phyloP scores from a whole-genome alignment of 164 flowering plant genomes.

The Paratinospora sagittata region DNA sequence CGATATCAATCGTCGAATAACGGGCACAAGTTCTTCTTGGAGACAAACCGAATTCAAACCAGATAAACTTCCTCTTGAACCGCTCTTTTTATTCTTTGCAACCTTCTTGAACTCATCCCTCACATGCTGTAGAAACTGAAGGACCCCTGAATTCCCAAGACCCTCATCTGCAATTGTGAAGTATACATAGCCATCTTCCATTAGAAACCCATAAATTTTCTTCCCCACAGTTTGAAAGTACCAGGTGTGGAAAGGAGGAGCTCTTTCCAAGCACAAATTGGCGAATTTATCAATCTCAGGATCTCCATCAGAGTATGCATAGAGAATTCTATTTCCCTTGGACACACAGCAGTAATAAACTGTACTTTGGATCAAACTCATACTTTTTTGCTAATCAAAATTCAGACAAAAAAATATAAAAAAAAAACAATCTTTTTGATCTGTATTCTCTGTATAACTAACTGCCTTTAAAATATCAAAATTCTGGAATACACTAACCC shows the following conservation, averaged over 20 bases:
- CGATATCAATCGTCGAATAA: conserved; percentile 43
- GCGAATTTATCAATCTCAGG: conserved; percentile 54
- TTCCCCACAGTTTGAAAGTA: conserved; percentile 51
- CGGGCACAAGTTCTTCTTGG: conserved; percentile 61
- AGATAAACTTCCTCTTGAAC: conserved; percentile 8
- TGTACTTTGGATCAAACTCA: conserved; percentile 41
- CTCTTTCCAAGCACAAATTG: conserved; percentile 47
- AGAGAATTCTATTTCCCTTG: conserved; percentile 38
- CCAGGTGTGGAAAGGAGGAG: conserved; percentile 63
- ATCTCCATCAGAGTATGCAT: conserved; percentile 42
- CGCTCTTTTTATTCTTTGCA: conserved; percentile 25
- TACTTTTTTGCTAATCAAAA: conserved; percentile 9
- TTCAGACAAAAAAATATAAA: neutral
- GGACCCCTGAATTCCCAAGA: conserved; percentile 39
- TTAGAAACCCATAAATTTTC: conserved; percentile 32
- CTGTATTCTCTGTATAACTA: too few relatives aligned
- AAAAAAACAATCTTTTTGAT: neutral
- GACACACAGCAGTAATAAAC: conserved; percentile 61
- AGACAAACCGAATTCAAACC: conserved; percentile 30
- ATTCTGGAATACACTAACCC: too few relatives aligned
- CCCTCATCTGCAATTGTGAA: conserved; percentile 54
- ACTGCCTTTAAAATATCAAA: too few relatives aligned
- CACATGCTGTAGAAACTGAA: conserved; percentile 51
- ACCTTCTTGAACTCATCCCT: conserved; percentile 62
- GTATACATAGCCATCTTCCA: conserved; percentile 65